Conservation (phyloP, 2,329 filamentous ascomycete species). For the Chrysosporium queenslandicum region DNA sequence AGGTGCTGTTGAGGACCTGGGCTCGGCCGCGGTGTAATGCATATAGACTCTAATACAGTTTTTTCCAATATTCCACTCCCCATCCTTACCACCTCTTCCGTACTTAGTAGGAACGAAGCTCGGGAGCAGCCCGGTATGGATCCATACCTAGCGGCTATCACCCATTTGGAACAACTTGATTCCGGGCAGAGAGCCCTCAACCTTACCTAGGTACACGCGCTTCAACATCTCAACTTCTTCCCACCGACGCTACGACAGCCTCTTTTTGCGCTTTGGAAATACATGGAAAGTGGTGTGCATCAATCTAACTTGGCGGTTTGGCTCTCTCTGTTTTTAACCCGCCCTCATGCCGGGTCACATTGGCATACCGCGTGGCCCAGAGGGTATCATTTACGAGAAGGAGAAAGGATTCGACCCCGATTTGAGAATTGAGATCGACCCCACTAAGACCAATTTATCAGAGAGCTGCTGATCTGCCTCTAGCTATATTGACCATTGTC, state of each 20-base stretch:
- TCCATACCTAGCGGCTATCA: too few species aligned
- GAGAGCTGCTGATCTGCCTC: too few species aligned
- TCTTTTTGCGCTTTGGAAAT: background rate
- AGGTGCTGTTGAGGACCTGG: conserved; percentile 62
- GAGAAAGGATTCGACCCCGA: conserved; percentile 14
- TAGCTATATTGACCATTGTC: too few species aligned
- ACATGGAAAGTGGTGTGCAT: background rate
- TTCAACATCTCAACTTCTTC: background rate
- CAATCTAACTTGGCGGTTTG: background rate
- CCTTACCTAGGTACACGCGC: background rate
- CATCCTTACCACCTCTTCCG: too few species aligned
- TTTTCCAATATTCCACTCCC: too few species aligned
- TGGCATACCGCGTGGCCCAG: background rate
- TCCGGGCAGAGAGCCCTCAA: background rate
- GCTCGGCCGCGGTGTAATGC: conserved; percentile 29
- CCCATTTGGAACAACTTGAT: background rate
- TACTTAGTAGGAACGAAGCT: too few species aligned
- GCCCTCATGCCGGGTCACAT: conserved; percentile 10
- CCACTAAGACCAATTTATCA: conserved; percentile 13
- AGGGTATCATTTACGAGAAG: conserved; percentile 15
- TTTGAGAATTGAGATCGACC: conserved; percentile 16
- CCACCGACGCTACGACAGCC: background rate
- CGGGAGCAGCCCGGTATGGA: too few species aligned
- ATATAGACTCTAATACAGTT: too few species aligned
- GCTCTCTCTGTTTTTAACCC: background rate